These are phyloP conservation scores for Solanum habrochaites DNA, from an alignment of 257 asterid species.

Conservation along the genomic window DNA sequence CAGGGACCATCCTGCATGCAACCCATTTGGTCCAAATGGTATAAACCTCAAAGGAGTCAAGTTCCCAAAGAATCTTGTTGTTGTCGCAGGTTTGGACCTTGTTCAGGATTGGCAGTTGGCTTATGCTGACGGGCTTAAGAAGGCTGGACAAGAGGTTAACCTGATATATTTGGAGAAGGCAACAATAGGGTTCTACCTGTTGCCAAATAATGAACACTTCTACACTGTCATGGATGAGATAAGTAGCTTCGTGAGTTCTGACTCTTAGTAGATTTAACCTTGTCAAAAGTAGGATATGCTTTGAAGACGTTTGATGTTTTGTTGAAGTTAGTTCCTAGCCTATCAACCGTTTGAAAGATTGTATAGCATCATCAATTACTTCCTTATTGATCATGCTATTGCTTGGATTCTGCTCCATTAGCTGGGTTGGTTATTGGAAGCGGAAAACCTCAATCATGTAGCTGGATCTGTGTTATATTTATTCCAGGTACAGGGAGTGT, in stretches of 20 bases:
- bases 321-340: not conserved
- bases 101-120: conserved; percentile 78
- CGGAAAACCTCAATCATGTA: not conserved
- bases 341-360: not conserved
- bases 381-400: not conserved
- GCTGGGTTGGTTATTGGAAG: conserved; percentile 1
- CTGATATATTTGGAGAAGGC: conserved; percentile 56
- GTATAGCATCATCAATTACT: not conserved
- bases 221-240: conserved; percentile 62
- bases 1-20: conserved; percentile 84
- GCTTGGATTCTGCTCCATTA: not conserved
- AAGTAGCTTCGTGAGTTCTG: conserved; percentile 6
- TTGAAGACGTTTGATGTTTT: not conserved
- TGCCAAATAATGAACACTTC: conserved; percentile 73
- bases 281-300: not conserved
- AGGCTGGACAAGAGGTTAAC: conserved; percentile 39
- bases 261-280: not conserved
- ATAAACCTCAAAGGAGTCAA: conserved; percentile 24
- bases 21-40: conserved; percentile 56
- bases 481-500: not conserved
- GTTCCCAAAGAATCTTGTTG: conserved; percentile 60
- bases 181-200: conserved; percentile 77
- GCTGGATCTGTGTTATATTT: not conserved
- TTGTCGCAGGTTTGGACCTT: conserved; percentile 83
- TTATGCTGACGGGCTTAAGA: conserved; percentile 50